A percentile compares a stretch with the other conserved stretches of the same genome.
Conservation (phyloP, 192 early-diverging fungal species). For the Coemansia asiatica region DNA sequence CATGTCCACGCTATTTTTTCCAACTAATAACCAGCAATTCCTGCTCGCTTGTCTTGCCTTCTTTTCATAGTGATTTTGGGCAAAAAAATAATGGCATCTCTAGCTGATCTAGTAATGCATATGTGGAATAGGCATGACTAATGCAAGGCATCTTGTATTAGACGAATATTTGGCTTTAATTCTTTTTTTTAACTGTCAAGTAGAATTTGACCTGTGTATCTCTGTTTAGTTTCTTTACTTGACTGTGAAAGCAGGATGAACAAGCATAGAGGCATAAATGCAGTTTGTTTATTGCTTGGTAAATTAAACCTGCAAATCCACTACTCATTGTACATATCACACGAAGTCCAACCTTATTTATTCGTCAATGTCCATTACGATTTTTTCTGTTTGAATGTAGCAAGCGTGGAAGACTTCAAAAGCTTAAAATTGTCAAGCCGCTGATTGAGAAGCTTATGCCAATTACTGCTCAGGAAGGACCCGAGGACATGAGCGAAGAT, state of each 20-base stretch:
- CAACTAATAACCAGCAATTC: not conserved
- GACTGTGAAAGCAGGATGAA: not conserved
- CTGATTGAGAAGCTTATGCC: slow-evolving; percentile 81
- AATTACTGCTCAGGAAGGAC: slow-evolving; percentile 78
- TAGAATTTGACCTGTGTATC: not conserved
- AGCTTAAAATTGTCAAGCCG: slow-evolving; percentile 76
- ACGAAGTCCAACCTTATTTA: not conserved
- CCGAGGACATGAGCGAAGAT: slow-evolving; percentile 78
- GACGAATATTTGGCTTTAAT: not conserved
- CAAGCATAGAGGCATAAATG: not conserved
- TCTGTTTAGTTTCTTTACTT: not conserved
- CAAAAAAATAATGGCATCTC: not conserved
- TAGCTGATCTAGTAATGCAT: not conserved
- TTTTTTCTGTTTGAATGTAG: slow-evolving; percentile 20
- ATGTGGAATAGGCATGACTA: not conserved
- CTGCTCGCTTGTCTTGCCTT: not conserved
- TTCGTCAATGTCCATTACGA: slow-evolving; percentile 6
- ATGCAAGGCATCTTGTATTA: not conserved
- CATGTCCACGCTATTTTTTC: not conserved
- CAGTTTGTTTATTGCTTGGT: not conserved
- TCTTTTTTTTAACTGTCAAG: not conserved
- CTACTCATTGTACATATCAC: slow-evolving; percentile 7
- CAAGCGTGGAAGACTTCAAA: slow-evolving; percentile 81
- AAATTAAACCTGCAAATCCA: not conserved
- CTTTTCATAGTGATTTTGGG: not conserved